These are phyloP conservation scores for Blepharisma japonicum DNA, from an alignment of 73 alveolate species.

Conservation along the genomic window DNA sequence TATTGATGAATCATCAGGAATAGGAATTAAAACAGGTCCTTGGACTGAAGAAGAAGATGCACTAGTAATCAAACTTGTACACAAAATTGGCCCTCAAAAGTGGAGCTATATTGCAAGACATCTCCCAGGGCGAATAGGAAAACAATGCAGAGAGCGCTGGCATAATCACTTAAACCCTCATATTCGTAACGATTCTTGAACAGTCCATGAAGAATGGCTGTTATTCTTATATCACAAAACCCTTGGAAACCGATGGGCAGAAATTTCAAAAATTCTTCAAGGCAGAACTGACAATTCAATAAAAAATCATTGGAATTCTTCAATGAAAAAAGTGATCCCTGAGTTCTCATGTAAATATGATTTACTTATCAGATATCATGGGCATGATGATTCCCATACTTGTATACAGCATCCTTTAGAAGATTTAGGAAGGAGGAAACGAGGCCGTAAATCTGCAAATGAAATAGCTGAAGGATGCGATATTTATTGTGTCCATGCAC, in stretches of 20 bases:
- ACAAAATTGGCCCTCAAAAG: conserved; percentile 53
- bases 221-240: conserved; percentile 43
- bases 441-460: conserved; percentile 8
- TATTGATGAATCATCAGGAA: too few species aligned
- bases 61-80: conserved; percentile 40
- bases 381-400: conserved; percentile 40
- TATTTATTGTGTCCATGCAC: background rate
- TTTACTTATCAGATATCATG: conserved; percentile 44
- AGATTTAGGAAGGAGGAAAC: background rate
- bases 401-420: background rate
- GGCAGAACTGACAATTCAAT: conserved; percentile 56
- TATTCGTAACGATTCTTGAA: conserved; percentile 43
- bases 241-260: conserved; percentile 51
- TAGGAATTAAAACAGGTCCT: conserved; percentile 44
- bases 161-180: conserved; percentile 45
- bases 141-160: conserved; percentile 60
- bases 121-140: conserved; percentile 55
- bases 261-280: conserved; percentile 40
- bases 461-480: background rate
- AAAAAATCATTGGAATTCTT: conserved; percentile 54
- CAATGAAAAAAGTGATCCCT: conserved; percentile 42
- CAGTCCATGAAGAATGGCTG: conserved; percentile 54
- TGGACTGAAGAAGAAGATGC: conserved; percentile 61
- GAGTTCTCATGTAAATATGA: conserved; percentile 39
- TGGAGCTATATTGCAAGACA: conserved; percentile 38